Percentiles rank a stretch among this genome's conserved stretches.
These are phyloP conservation scores for Casuarina cunninghamiana DNA, from an alignment of 306 rosid species.

Conservation along the genomic window DNA sequence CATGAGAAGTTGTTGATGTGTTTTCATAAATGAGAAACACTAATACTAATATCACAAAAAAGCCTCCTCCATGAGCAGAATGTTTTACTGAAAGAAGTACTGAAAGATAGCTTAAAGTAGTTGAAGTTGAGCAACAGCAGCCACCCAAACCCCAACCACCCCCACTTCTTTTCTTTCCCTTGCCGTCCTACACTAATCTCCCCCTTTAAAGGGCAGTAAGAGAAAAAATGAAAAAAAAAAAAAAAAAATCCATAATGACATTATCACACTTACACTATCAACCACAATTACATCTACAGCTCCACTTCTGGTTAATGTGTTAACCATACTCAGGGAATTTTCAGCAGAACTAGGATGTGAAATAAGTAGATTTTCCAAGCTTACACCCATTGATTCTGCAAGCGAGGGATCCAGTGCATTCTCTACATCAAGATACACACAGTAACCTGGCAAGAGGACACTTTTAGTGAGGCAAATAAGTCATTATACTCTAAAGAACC, in stretches of 20 bases:
- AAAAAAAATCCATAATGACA: not conserved
- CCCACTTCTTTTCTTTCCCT: not conserved
- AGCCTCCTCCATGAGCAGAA: not conserved
- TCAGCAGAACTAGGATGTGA: constrained; percentile 75
- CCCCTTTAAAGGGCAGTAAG: no score
- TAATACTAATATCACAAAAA: not conserved
- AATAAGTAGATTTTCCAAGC: constrained; percentile 70
- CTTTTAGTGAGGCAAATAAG: not conserved
- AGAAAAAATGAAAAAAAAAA: no score
- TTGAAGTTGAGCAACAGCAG: not conserved
- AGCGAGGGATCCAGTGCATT: constrained; percentile 75
- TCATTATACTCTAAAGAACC: not conserved
- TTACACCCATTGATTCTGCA: constrained; percentile 79
- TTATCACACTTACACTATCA: constrained; percentile 70
- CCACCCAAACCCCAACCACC: not conserved
- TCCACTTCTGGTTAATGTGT: constrained; percentile 79
- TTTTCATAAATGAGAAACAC: not conserved
- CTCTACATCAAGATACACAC: constrained; percentile 91
- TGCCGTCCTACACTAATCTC: no score
- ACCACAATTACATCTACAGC: constrained; percentile 84
- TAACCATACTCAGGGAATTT: constrained; percentile 70
- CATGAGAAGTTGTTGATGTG: not conserved
- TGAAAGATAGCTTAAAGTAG: not conserved
- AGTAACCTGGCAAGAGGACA: constrained; percentile 60
- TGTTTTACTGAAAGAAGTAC: not conserved